Evolutionary conservation across 108 stramenopile species (phyloP), one percentile per base, ranked within the genome.

Genomic region (Conticribra guillardii): DNA sequence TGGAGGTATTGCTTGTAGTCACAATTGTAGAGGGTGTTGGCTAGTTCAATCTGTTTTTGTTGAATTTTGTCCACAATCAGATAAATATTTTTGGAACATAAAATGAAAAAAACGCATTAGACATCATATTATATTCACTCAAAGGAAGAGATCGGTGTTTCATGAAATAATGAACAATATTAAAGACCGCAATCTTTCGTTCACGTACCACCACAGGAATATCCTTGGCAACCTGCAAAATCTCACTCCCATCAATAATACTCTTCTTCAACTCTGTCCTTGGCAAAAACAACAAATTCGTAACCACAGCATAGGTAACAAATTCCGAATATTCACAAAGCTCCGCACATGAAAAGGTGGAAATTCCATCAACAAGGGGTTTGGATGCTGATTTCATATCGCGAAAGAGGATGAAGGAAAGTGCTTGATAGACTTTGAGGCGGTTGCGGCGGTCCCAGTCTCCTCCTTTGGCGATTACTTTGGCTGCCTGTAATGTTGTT

Each of bases 371-470:
- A 51, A 97, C 80, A 47, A 99, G 82, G 18, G 95, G 77, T 64
- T 82, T 77, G 0, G 95, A 85, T 2, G 98, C 98, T 22, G 61
- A 84, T 69, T 89, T 76, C 57, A 98, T 64, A 64, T 98, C 96
- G 11, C 99, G 80, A 24, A 81, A 79, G 46, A 86, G 60, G 24
- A 98, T 66, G n/a, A 79, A 64, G 52, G 82, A 85, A 22, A 97
- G 46, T 0, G 96, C 97, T 54, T 87, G 81, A 86, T 99, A 99
- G 0, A 97, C 98, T 74, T 92, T 92, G 64, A 97, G 85, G 28
- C 99, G 96, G 84, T 99, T 99, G 58, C 97, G 96, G 41, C 98
- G 87, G 76, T 99, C 99, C 99, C 99, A 99, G 80, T 99, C 99
- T 23, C 97, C 97, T 21, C 98, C 97, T 48, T 82, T 84, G 21